Evolutionary conservation across 345 rosid genomes (phyloP).

Genomic region (Viola odorata): DNA sequence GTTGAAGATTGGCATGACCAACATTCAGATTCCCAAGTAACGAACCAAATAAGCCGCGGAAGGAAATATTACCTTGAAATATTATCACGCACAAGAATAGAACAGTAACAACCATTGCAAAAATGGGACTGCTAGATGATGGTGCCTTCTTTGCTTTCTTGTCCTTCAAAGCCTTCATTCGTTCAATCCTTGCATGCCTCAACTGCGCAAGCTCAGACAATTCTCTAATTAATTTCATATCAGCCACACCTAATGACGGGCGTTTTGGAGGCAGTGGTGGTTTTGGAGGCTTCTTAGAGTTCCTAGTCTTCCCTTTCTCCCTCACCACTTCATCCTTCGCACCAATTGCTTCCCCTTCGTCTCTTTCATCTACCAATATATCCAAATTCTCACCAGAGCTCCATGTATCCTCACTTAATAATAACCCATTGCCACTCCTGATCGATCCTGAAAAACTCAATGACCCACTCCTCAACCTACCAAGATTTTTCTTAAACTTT

Average conservation of each 20-base stretch:
- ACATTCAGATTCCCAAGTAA: too few species aligned
- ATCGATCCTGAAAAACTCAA: not conserved
- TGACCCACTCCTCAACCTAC: constrained; percentile 6
- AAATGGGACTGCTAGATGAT: constrained; percentile 14
- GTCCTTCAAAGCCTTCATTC: constrained; percentile 22
- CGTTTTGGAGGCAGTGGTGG: constrained; percentile 32
- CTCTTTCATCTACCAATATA: not conserved
- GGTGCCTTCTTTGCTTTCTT: constrained; percentile 21
- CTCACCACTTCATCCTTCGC: constrained; percentile 2
- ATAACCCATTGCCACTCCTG: not conserved
- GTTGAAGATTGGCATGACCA: too few species aligned
- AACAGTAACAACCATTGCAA: constrained; percentile 26
- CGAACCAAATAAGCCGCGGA: too few species aligned
- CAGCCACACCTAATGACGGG: constrained; percentile 13
- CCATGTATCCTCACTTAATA: not conserved
- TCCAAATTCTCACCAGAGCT: constrained; percentile 10
- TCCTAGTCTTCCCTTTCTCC: constrained; percentile 9
- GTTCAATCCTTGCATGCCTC: constrained; percentile 21
- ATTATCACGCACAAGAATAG: constrained; percentile 27
- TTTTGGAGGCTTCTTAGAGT: constrained; percentile 19
- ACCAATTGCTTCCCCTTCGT: not conserved
- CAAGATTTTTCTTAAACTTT: constrained; percentile 6
- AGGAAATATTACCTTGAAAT: constrained; percentile 26
- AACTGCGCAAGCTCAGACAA: constrained; percentile 23
- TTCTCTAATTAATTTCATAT: constrained; percentile 25